Evolutionary conservation across 768 basidiomycete genomes (phyloP), one percentile per base, ranked within the genome.

Genomic region (Tylopilus balloui): DNA sequence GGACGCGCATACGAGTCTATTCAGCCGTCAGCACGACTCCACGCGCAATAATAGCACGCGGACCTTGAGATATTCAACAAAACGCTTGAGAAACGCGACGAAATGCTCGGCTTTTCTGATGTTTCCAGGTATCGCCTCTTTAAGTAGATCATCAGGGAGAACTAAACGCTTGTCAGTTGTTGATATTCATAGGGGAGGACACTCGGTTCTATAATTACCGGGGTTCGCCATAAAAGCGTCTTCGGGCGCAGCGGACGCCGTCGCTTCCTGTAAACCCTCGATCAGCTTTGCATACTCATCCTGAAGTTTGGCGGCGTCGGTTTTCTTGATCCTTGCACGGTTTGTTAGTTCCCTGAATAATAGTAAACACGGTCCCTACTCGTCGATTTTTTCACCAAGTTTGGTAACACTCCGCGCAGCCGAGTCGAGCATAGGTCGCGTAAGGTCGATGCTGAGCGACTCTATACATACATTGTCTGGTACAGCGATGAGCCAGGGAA

Each of bases 61-160:
- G 43, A 92, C 95, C 80, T 98, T 99, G 45, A 99, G 78, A 68
- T 99, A 99, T 71, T 99, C 96, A 21, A 99, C 92, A 62, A 99
- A 96, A 45, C 96, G 84, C 69, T 95, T 97, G 53, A 99, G 70
- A 71, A 99, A 99, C 0, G 96, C 95, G 14, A 97, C 92, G 60
- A 99, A 99, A 70, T 99, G 96, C 63, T 99, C 96, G 0, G 96
- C 96, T 67, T 98, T 96, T 39, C 96, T 79, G 51, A 99, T 99
- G 61, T 99, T 99, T 11, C 96, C 96, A 27, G 96, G 96, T 42
- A 99, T 79, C 6, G 96, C 95, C 71, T 99, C 96, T 45, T 84
- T 86, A 40, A 99, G 74, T 40, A 99, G 79, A 65, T 99, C 96
- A 50, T 94, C 92, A 19, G 96, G 95, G 2, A 99, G 74, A 25